Evolutionary conservation across 2,329 filamentous ascomycete genomes (phyloP).

Genomic region (Fusarium fujikuroi): DNA sequence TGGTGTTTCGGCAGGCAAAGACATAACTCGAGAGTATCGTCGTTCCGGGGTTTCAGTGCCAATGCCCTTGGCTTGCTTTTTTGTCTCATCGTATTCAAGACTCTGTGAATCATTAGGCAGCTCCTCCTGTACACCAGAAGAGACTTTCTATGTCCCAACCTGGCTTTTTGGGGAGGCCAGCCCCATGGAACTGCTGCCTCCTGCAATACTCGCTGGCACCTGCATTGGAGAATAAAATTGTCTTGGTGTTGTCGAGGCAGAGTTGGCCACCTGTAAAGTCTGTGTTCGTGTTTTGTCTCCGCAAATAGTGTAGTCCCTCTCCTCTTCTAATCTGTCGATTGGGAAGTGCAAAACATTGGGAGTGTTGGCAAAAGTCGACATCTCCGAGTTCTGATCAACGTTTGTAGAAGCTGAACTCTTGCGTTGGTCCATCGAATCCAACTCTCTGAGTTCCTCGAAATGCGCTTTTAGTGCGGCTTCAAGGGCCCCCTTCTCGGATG

Average conservation of each 20-base stretch:
- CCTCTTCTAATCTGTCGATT: background rate
- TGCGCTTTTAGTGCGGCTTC: conserved; percentile 34
- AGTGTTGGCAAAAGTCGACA: background rate
- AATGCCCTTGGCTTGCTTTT: background rate
- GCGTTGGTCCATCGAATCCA: conserved; percentile 14
- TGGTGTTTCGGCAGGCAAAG: background rate
- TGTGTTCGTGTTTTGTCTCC: background rate
- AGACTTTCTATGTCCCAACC: conserved; percentile 35
- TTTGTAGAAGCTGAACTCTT: background rate
- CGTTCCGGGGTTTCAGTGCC: background rate
- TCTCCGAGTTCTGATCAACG: background rate
- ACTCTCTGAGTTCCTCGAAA: conserved; percentile 22
- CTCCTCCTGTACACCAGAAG: conserved; percentile 1
- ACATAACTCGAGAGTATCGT: background rate
- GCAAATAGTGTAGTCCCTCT: background rate
- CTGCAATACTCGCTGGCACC: conserved; percentile 12
- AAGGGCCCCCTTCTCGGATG: conserved; percentile 26
- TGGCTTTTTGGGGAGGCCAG: conserved; percentile 4
- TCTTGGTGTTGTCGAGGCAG: conserved; percentile 34
- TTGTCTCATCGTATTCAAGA: background rate
- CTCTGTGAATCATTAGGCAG: background rate
- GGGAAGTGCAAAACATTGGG: background rate
- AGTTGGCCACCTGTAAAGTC: background rate
- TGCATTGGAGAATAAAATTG: conserved; percentile 43
- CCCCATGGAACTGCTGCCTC: background rate